These are phyloP conservation scores for Aristolochia fimbriata DNA, from an alignment of 164 flowering plant genomes.

Conservation along the genomic window DNA sequence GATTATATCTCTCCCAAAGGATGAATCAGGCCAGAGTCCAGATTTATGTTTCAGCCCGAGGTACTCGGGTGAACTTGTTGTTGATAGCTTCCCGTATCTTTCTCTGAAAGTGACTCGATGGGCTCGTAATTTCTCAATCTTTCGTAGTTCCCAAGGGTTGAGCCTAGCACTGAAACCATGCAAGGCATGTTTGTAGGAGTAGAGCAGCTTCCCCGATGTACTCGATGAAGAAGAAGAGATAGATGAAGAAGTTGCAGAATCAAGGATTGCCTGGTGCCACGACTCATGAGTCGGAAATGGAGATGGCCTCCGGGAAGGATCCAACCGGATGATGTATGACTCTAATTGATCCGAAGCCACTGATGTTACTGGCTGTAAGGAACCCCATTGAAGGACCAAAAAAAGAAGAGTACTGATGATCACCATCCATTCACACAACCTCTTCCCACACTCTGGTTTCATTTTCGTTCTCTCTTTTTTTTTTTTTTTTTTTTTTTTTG, in stretches of 20 bases:
- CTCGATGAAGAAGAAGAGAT: too few species aligned
- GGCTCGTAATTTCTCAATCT: constrained; percentile 18
- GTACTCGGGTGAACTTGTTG: constrained; percentile 42
- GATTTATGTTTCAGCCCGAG: constrained; percentile 24
- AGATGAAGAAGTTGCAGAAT: too few species aligned
- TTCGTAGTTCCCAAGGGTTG: constrained; percentile 5
- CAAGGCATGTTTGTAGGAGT: constrained; percentile 28
- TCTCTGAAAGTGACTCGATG: constrained; percentile 28
- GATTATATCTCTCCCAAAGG: constrained; percentile 44
- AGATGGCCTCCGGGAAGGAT: too few species aligned
- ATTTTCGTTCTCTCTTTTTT: too few species aligned
- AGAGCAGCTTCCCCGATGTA: constrained; percentile 23
- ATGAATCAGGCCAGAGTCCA: constrained; percentile 50
- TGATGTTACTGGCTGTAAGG: neutral
- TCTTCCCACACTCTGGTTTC: too few species aligned
- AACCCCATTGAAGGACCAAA: constrained; percentile 18
- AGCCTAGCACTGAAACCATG: constrained; percentile 42
- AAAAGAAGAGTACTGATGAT: constrained; percentile 29
- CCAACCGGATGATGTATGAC: too few species aligned
- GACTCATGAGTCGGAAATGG: neutral
- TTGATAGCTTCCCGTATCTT: constrained; percentile 21
- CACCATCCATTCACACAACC: constrained; percentile 6
- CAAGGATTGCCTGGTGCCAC: too few species aligned
- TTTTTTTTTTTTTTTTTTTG: too few species aligned
- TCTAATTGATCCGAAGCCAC: too few species aligned